Percentiles rank a stretch among this genome's conserved stretches.
These are phyloP conservation scores for Chiua virens DNA, from an alignment of 768 basidiomycete genomes.

Conservation along the genomic window DNA sequence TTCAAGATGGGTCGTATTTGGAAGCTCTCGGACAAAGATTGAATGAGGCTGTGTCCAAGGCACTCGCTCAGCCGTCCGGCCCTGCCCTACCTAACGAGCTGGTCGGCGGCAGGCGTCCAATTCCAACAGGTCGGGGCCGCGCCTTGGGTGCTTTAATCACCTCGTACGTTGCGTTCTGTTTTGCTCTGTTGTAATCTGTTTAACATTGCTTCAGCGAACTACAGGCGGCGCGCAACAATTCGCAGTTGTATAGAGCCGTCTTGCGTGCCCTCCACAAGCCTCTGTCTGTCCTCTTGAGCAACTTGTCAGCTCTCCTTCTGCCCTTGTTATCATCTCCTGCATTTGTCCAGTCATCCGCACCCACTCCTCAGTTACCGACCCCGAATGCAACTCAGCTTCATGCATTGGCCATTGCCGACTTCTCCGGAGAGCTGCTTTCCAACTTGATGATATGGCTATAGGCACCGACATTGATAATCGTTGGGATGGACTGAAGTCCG, in stretches of 20 bases:
- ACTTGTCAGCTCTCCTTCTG: constrained; percentile 65
- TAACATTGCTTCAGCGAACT: constrained; percentile 54
- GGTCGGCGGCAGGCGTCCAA: constrained; percentile 65
- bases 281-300: constrained; percentile 69
- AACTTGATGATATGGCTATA: constrained; percentile 61
- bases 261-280: constrained; percentile 74
- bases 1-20: constrained; percentile 80
- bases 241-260: constrained; percentile 66
- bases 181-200: constrained; percentile 13
- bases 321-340: constrained; percentile 65
- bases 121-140: constrained; percentile 72
- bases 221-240: constrained; percentile 59
- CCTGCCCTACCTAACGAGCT: constrained; percentile 51
- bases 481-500: constrained; percentile 65
- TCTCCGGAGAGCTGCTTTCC: constrained; percentile 73
- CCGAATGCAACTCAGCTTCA: constrained; percentile 70
- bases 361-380: constrained; percentile 49
- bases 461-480: constrained; percentile 61
- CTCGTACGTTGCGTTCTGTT: constrained; percentile 48
- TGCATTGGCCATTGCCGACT: constrained; percentile 64
- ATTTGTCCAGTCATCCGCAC: constrained; percentile 53
- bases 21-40: constrained; percentile 74
- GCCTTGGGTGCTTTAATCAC: constrained; percentile 67
- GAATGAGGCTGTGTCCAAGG: constrained; percentile 79
- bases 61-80: constrained; percentile 63